Evolutionary conservation across 768 basidiomycete species (phyloP).

Genomic region (Leccinum boreale): DNA sequence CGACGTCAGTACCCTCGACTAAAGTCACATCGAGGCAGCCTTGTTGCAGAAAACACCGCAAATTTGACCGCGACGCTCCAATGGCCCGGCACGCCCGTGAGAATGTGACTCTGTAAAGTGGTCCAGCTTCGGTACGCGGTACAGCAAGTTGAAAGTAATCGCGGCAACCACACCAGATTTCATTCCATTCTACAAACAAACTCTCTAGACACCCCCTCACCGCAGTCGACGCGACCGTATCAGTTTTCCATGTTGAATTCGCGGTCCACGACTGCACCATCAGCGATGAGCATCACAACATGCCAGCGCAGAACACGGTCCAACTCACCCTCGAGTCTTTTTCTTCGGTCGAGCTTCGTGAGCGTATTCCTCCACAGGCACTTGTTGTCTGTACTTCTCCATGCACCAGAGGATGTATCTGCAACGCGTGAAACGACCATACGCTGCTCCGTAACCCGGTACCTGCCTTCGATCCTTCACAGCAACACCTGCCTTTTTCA

Average conservation of each 20-base stretch:
- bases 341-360: slow-evolving; percentile 69
- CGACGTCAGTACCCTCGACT: slow-evolving; percentile 34
- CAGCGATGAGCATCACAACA: neutral
- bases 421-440: slow-evolving; percentile 6
- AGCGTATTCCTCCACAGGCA: slow-evolving; percentile 56
- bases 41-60: slow-evolving; percentile 26
- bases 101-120: slow-evolving; percentile 30
- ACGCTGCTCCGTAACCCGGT: neutral
- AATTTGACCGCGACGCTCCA: slow-evolving; percentile 16
- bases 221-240: slow-evolving; percentile 60
- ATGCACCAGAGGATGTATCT: slow-evolving; percentile 87
- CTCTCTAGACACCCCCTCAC: slow-evolving; percentile 16
- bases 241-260: slow-evolving; percentile 69
- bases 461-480: slow-evolving; percentile 71
- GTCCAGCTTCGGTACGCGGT: slow-evolving; percentile 6
- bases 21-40: slow-evolving; percentile 36
- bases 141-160: slow-evolving; percentile 8
- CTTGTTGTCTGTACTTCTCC: slow-evolving; percentile 68
- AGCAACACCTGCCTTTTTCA: slow-evolving; percentile 64
- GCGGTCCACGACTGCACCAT: slow-evolving; percentile 63
- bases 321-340: slow-evolving; percentile 73
- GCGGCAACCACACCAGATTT: slow-evolving; percentile 9
- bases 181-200: slow-evolving; percentile 1
- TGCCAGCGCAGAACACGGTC: neutral
- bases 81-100: slow-evolving; percentile 21